phyloP scores from a whole-genome alignment of 345 rosid species.

The Salix dunnii region DNA sequence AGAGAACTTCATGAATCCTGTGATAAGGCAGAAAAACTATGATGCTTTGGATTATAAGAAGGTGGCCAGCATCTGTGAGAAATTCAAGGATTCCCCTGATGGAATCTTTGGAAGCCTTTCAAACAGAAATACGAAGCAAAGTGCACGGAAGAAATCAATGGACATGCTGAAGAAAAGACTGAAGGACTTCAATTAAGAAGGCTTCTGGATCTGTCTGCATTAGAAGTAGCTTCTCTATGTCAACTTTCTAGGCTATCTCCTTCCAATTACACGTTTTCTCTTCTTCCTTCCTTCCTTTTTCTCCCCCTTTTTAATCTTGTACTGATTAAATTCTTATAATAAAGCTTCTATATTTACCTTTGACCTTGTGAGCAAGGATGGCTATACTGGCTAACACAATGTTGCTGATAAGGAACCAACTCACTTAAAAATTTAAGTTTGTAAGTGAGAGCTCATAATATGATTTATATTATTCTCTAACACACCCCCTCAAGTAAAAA shows the following conservation, averaged over 20 bases:
- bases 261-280: background rate
- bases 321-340: slow-evolving; percentile 5
- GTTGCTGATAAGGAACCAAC: too few relatives aligned
- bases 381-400: background rate
- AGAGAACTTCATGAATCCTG: slow-evolving; percentile 93
- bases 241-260: background rate
- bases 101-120: slow-evolving; percentile 85
- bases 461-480: too few relatives aligned
- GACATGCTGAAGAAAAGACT: slow-evolving; percentile 86
- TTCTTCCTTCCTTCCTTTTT: background rate
- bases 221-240: slow-evolving; percentile 12
- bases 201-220: slow-evolving; percentile 1
- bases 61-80: slow-evolving; percentile 79
- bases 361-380: background rate
- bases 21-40: slow-evolving; percentile 78
- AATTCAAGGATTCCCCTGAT: slow-evolving; percentile 83
- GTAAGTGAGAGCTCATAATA: too few relatives aligned
- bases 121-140: slow-evolving; percentile 60
- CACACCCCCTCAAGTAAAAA: too few relatives aligned
- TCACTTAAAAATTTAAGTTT: too few relatives aligned
- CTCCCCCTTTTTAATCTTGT: background rate
- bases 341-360: background rate
- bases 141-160: slow-evolving; percentile 80
- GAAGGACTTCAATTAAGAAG: slow-evolving; percentile 78
- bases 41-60: slow-evolving; percentile 81